Base-by-base conservation (phyloP, 148 eudicot species). In the Beta vulgaris region DNA sequence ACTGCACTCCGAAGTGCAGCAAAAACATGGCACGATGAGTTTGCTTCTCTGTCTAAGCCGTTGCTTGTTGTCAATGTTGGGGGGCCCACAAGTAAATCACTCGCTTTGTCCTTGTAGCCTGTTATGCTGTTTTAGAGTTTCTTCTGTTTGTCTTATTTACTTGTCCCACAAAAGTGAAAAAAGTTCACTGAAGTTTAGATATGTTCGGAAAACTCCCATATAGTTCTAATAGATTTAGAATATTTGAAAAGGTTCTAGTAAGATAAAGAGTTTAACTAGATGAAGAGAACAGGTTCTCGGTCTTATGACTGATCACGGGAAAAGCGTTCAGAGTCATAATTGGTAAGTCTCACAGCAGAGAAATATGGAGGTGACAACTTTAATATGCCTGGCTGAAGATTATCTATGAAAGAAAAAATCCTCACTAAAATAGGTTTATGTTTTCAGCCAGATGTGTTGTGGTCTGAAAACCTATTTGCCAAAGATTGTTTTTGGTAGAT, bases 11-110 rank as follows among this genome's bases (percentile, higher is more conserved):
- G 97, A 39, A 83, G 81, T 87, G 97, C 93, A 37, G 98, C 98
- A 39, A 88, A 69, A 64, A 58, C 87, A 44, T 95, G 98, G 98
- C 98, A 95, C 73, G 90, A 95, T 68, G 98, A 92, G 88, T 88
- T 95, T 83, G 92, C 92, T 63, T 79, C 89, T 72, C 73, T 95
- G 71, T 86, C 93, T 26, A 92, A 87, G 78, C 98, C 98, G 28
- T 86, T 95, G 84, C 90, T 95, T 25, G 98, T 95, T 64, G 98
- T 95, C 72, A 95, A 88, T 75, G 81, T 95, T 69, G 98, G 98
- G 70, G 98, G 98, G 34, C 97, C 98, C 32, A 86, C 97, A 92
- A 83, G 98, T 95, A 88, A 78, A 39, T 44, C 58, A 23, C 71
- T 67, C 21, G 6, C 49, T 25, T 25, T 67, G 53, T 26, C 53